Evolutionary conservation across 176 grass and related monocot genomes (phyloP).

Genomic region (Canna indica): DNA sequence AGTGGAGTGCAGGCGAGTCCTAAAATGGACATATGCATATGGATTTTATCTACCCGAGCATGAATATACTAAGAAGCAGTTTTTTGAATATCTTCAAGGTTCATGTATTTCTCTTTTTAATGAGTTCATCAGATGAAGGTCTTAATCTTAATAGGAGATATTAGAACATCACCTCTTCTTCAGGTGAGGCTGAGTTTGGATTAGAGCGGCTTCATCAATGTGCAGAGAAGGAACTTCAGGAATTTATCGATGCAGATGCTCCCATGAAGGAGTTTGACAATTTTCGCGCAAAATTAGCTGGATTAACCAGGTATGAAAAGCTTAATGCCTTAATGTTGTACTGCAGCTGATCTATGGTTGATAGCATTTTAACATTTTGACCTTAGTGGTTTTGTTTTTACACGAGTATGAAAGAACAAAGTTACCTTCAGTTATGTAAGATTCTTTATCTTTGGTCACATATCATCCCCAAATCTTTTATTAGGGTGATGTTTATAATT

Average conservation of each 20-base stretch:
- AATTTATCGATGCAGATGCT: constrained; percentile 74
- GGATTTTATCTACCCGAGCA: constrained; percentile 93
- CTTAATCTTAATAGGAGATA: constrained; percentile 2
- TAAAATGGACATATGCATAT: constrained; percentile 99
- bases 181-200: constrained; percentile 95
- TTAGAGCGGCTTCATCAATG: constrained; percentile 97
- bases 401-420: too few species aligned
- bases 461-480: too few species aligned
- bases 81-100: constrained; percentile 99
- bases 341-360: neutral
- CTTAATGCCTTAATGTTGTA: neutral
- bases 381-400: neutral
- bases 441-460: neutral
- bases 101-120: constrained; percentile 16
- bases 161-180: constrained; percentile 11
- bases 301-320: constrained; percentile 64
- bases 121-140: constrained; percentile 1
- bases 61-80: constrained; percentile 84
- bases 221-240: constrained; percentile 96
- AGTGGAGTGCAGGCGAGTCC: constrained; percentile 91
- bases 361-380: neutral
- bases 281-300: constrained; percentile 93
- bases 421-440: neutral
- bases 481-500: too few species aligned
- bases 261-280: constrained; percentile 89